Conservation (phyloP, 179 eudicot species). For the Sideroxylon spinosum region DNA sequence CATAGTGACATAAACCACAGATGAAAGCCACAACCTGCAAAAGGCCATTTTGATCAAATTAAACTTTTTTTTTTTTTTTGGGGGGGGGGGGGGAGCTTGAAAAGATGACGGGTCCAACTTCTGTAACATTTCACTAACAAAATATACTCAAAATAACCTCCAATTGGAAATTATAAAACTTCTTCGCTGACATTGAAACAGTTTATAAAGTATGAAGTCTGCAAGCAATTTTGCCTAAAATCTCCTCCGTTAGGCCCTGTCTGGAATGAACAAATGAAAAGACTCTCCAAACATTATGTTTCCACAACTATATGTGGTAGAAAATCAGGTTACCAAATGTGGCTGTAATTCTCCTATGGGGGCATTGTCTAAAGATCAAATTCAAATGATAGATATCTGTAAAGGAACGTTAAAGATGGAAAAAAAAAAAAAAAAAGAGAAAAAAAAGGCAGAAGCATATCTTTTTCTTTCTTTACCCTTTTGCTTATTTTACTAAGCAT, state of each 20-base stretch:
- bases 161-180: neutral
- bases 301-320: too few relatives aligned
- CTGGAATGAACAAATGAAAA: neutral
- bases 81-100: too few relatives aligned
- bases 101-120: neutral
- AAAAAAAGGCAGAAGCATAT: too few relatives aligned
- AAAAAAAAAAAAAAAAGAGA: too few relatives aligned
- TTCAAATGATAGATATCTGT: too few relatives aligned
- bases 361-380: neutral
- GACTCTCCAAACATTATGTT: too few relatives aligned
- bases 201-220: too few relatives aligned
- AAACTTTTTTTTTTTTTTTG: too few relatives aligned
- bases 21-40: slow-evolving; percentile 67
- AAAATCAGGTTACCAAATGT: neutral
- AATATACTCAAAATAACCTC: neutral
- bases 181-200: too few relatives aligned
- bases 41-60: slow-evolving; percentile 9
- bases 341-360: neutral
- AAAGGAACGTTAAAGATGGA: too few relatives aligned
- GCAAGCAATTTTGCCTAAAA: neutral
- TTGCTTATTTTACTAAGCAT: too few relatives aligned
- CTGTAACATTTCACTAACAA: neutral
- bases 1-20: slow-evolving; percentile 54
- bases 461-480: too few relatives aligned
- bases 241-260: neutral